Evolutionary conservation across 306 rosid genomes (phyloP), one percentile per base, ranked within the genome.

Genomic region (Corylus avellana): DNA sequence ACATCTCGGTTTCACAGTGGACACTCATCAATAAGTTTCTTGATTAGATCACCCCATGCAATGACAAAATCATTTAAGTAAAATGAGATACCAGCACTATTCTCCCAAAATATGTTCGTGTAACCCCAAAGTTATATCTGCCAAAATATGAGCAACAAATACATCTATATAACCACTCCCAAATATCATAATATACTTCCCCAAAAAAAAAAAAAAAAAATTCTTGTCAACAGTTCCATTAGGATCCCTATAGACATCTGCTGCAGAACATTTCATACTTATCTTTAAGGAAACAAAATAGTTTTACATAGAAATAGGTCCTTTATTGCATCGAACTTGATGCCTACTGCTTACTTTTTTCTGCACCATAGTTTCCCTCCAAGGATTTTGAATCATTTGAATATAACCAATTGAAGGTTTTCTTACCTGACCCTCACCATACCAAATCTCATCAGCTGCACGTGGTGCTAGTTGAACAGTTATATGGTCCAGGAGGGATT

Each of bases 391-490:
- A 57, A n/a, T 16, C 32, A 20, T n/a, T 20, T 20, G 12, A 32
- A 20, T 57, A 57, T 7, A 2, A 13, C 12, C 69, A 27, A 12
- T 27, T 11, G 9, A 61, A 56, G 69, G 39, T 66, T 72, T 75
- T 57, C 79, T 55, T 82, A 92, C 98, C 94, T 91, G 93, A 85
- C 32, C 88, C 79, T 79, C 88, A 59, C 98, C 98, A 75, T 83
- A 87, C 95, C 97, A 92, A 67, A 95, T 80, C 86, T 91, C 98
- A 89, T 92, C 98, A 51, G 98, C 98, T 25, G 98, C 98, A 74
- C 98, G 98, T 25, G 98, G 97, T 66, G 98, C 97, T 69, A 95
- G 90, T 88, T 91, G 98, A 87, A 92, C 92, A 54, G 98, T 95
- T 79, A 95, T 95, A 87, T 92, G 97, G 84, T 95, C 98, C 69